Percentiles rank a stretch among this genome's conserved stretches.
phyloP scores from a whole-genome alignment of 768 basidiomycete genomes.

The Leccinum fibrillosum region DNA sequence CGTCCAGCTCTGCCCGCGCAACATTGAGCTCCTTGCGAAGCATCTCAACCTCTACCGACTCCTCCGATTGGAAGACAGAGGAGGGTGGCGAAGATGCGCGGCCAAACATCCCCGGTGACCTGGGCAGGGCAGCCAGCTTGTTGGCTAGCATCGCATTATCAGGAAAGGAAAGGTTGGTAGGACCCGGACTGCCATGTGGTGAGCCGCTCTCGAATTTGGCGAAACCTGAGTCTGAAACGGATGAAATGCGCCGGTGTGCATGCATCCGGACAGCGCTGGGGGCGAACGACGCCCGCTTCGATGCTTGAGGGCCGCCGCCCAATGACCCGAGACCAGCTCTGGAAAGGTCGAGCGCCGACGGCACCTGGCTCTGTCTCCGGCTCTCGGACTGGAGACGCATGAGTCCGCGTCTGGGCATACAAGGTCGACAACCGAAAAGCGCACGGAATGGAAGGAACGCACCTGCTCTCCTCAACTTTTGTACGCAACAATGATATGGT shows the following conservation, averaged over 20 bases:
- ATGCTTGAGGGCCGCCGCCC: constrained; percentile 47
- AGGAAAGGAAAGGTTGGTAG: constrained; percentile 34
- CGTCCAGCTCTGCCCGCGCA: constrained; percentile 59
- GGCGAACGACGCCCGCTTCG: constrained; percentile 73
- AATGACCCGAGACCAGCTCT: constrained; percentile 40
- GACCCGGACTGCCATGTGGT: constrained; percentile 30
- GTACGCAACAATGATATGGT: constrained; percentile 69
- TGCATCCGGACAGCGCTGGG: constrained; percentile 47
- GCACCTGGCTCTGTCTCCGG: constrained; percentile 55
- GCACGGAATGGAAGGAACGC: constrained; percentile 17
- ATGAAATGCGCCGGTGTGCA: constrained; percentile 69
- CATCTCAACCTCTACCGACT: constrained; percentile 48
- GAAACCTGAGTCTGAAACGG: constrained; percentile 61
- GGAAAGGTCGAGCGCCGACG: constrained; percentile 52
- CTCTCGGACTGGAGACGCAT: constrained; percentile 85
- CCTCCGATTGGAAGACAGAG: constrained; percentile 29
- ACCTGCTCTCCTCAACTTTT: constrained; percentile 91
- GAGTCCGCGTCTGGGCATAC: constrained; percentile 60
- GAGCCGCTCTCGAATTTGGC: constrained; percentile 33
- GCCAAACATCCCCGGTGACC: constrained; percentile 52
- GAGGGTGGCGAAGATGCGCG: constrained; percentile 43
- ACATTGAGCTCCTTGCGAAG: constrained; percentile 58
- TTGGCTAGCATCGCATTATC: constrained; percentile 23
- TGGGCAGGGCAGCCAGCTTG: constrained; percentile 26
- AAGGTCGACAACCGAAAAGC: constrained; percentile 4